Percentiles rank a stretch among this genome's conserved stretches.
phyloP scores from a whole-genome alignment of 768 basidiomycete species.

The Naganishia vaughanmartiniae region DNA sequence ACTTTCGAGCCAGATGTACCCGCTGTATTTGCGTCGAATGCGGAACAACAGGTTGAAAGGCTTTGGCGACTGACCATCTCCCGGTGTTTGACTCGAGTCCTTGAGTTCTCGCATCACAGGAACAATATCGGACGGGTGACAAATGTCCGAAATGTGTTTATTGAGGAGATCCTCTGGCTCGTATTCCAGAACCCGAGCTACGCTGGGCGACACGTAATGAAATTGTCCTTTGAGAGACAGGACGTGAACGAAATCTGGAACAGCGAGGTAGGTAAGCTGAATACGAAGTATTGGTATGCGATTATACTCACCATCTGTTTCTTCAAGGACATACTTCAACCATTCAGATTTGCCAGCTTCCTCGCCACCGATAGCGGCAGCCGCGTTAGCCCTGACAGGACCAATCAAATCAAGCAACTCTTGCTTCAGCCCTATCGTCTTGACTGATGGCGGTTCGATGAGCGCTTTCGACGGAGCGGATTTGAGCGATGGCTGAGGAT shows the following conservation, averaged over 20 bases:
- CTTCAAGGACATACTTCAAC: conserved; percentile 54
- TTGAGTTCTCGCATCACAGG: conserved; percentile 90
- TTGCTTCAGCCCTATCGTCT: conserved; percentile 39
- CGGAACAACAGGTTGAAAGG: conserved; percentile 82
- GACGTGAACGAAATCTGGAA: conserved; percentile 77
- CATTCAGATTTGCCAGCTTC: conserved; percentile 51
- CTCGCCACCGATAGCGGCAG: conserved; percentile 39
- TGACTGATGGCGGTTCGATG: conserved; percentile 32
- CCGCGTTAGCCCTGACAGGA: conserved; percentile 28
- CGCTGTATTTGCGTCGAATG: conserved; percentile 64
- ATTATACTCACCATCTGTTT: conserved; percentile 51
- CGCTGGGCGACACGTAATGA: conserved; percentile 83
- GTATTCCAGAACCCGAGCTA: conserved; percentile 77
- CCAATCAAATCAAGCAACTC: conserved; percentile 47
- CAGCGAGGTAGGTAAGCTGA: conserved; percentile 8
- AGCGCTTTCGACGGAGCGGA: conserved; percentile 36
- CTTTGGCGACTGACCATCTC: conserved; percentile 41
- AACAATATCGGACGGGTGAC: conserved; percentile 84
- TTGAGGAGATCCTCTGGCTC: conserved; percentile 79
- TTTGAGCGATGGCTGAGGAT: conserved; percentile 43
- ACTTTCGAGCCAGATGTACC: conserved; percentile 86
- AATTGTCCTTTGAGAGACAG: conserved; percentile 88
- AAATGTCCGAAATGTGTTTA: conserved; percentile 71
- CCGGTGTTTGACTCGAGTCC: conserved; percentile 51
- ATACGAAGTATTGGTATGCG: background rate